Evolutionary conservation across 495 filamentous ascomycete genomes (phyloP), one percentile per base, ranked within the genome.

Genomic region (Entonaema liquescens): DNA sequence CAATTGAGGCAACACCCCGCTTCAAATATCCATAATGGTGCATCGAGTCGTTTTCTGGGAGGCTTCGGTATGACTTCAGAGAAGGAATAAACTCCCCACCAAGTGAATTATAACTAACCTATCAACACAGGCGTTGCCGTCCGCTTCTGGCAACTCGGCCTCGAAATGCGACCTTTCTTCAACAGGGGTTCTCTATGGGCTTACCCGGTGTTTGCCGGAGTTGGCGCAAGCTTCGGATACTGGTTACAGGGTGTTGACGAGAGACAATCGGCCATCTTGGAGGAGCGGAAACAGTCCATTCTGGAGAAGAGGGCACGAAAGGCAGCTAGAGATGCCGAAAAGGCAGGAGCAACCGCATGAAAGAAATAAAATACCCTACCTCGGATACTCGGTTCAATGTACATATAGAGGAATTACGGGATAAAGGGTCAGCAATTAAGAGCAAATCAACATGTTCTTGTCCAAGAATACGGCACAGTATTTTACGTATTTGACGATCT

Each of bases 81-180:
- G 49, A 55, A 70, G 71, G 61, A 55, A 72, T 73, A 38, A 17
- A 15, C 62, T 35, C 57, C 56, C 50, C 35, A 54, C n/a, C 33
- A 52, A 50, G 56, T 67, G 53, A 42, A 55, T 50, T 42, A 55
- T 38, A 55, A 59, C 59, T 67, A n/a, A 70, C 66, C 52, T 8
- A 7, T 6, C 26, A 47, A 35, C 17, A 23, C 65, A 99, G 95
- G 95, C 84, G 77, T 97, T 77, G 93, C 89, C 76, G 91, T 94
- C 77, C 93, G 95, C 71, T 82, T 93, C 79, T 97, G 93, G 93
- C 95, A 97, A 82, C 90, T 98, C 79, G 96, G 94, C 72, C 93
- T 99, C 76, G 95, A 99, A 83, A 96, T 97, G 95, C 94, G 95
- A 62, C 95, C 95, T 19, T 88, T 97, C 79, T 91, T 97, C 84